A percentile compares a stretch with the other conserved stretches of the same genome.
Evolutionary conservation across 352 stramenopile species (phyloP).

Genomic region (Phytophthora kernoviae): DNA sequence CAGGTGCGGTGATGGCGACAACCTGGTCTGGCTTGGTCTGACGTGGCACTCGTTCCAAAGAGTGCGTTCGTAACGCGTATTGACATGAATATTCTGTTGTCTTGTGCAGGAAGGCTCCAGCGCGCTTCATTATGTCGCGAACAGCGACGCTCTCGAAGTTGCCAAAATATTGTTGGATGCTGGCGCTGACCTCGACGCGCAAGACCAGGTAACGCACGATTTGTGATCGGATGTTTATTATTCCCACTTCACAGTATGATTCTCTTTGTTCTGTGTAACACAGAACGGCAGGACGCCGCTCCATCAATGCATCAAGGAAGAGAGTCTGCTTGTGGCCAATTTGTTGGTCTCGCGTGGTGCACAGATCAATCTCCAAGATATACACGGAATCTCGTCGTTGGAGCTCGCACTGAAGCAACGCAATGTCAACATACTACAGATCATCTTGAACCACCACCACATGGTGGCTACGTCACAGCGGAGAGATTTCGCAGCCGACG

Average conservation of each 20-base stretch:
- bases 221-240: background rate
- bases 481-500: slow-evolving; percentile 10
- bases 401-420: slow-evolving; percentile 7
- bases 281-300: slow-evolving; percentile 16
- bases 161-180: slow-evolving; percentile 14
- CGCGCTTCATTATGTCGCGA: slow-evolving; percentile 8
- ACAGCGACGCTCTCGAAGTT: slow-evolving; percentile 12
- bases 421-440: slow-evolving; percentile 17
- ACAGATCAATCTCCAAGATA: slow-evolving; percentile 25
- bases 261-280: background rate
- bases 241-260: no score
- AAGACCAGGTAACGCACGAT: slow-evolving; percentile 8
- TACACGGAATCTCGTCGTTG: slow-evolving; percentile 10
- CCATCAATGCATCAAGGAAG: slow-evolving; percentile 23
- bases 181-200: slow-evolving; percentile 8
- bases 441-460: slow-evolving; percentile 34
- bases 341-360: slow-evolving; percentile 17
- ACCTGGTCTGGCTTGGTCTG: background rate
- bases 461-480: slow-evolving; percentile 19
- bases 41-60: background rate
- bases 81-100: no score
- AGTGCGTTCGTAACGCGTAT: background rate
- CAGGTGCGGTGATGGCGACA: background rate
- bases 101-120: slow-evolving; percentile 22
- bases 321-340: slow-evolving; percentile 15